Conservation (phyloP, 768 basidiomycete genomes). For the Boletus huronensis region DNA sequence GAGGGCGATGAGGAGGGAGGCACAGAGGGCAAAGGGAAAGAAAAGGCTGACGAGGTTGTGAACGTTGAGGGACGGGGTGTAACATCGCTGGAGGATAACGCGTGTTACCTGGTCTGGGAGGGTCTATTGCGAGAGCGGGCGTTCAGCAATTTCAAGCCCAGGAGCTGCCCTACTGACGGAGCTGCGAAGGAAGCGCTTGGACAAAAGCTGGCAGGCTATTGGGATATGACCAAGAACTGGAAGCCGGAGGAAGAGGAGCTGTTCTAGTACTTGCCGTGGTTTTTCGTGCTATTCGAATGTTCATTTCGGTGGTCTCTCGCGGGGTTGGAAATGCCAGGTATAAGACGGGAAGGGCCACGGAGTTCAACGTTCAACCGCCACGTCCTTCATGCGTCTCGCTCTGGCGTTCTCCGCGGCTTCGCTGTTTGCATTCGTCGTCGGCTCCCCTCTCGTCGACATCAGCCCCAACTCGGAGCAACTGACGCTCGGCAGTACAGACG, state of each 20-base stretch:
- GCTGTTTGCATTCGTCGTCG: background rate
- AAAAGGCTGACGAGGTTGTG: constrained; percentile 31
- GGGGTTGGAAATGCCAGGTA: constrained; percentile 5
- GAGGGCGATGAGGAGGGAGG: constrained; percentile 44
- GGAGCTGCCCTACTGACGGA: constrained; percentile 78
- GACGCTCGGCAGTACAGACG: background rate
- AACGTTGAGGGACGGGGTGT: constrained; percentile 12
- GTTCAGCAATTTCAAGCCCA: constrained; percentile 78
- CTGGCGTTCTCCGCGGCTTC: background rate
- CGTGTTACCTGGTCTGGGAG: constrained; percentile 91
- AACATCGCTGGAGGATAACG: constrained; percentile 75
- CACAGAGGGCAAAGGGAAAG: constrained; percentile 27
- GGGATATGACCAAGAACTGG: constrained; percentile 94
- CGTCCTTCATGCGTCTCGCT: constrained; percentile 7
- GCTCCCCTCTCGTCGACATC: background rate
- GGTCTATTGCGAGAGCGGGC: constrained; percentile 80
- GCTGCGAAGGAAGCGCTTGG: constrained; percentile 86
- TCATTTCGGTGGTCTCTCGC: background rate
- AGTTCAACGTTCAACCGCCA: background rate
- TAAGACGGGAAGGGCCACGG: background rate
- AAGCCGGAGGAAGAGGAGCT: constrained; percentile 77
- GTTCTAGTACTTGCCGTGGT: constrained; percentile 36
- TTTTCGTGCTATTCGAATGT: background rate
- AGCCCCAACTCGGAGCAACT: constrained; percentile 3
- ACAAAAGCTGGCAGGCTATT: constrained; percentile 80